Evolutionary conservation across 2,329 filamentous ascomycete genomes (phyloP), one percentile per base, ranked within the genome.

Genomic region (Neofusicoccum laricinum): DNA sequence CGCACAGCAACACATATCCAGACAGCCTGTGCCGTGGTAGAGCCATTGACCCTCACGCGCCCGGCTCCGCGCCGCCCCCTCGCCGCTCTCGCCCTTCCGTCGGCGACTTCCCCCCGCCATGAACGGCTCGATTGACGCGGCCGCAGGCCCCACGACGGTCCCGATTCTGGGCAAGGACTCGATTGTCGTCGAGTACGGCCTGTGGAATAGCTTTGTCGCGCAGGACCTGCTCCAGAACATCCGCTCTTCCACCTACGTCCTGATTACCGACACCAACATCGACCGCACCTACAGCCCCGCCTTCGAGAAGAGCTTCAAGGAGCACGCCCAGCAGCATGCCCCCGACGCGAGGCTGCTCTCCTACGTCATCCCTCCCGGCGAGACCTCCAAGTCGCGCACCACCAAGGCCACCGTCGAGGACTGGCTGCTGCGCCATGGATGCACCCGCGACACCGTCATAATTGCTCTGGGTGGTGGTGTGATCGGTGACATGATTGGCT

Each of bases 401-500:
- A 97, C 93, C 61, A 98, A 98, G 79, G 93, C 90, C 50, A 90
- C 94, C 71, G 93, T 99, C 61, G 95, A 99, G 77, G 95, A 99
- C 78, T 99, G 95, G 95, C 90, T 99, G 86, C 84, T 98, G 65
- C 86, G 88, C 69, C 88, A 97, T 71, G 88, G 90, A 89, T 99
- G 95, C 80, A 96, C 93, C 30, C 86, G 95, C 70, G 95, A 99
- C 78, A 97, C 93, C 0, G 91, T 99, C 68, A 89, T 99, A 65
- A 91, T 99, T 75, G 95, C 95, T 25, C 85, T 99, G 10, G 95
- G 95, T 36, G 95, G 95, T 68, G 95, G 95, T 65, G 95, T 99
- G 66, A 97, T 99, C 78, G 95, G 95, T 36, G 95, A 99, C 78
- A 90, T 99, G 90, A 93, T 97, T 68, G 95, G 95, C 61, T 99